These are phyloP conservation scores for Alternaria gaisen DNA, from an alignment of 2,329 filamentous ascomycete species.

Conservation along the genomic window DNA sequence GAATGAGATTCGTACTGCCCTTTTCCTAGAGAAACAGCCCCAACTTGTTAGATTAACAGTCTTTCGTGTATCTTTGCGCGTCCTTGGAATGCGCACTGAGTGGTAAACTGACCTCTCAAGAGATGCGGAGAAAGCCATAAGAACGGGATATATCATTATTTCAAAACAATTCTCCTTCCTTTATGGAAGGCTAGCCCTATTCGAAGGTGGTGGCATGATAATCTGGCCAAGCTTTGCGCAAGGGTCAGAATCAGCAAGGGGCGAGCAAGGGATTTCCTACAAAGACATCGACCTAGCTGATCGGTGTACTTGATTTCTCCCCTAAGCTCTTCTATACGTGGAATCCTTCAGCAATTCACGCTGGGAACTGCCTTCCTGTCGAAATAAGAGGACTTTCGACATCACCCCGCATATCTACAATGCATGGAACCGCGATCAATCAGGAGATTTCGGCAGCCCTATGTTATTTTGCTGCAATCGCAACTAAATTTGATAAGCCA, in stretches of 20 bases:
- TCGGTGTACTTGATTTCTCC: background rate
- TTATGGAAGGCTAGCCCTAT: background rate
- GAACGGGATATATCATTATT: background rate
- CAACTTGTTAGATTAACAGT: background rate
- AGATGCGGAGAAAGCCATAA: background rate
- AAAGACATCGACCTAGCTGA: background rate
- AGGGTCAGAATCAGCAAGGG: conserved; percentile 3
- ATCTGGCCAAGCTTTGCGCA: conserved; percentile 2
- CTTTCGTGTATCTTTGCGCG: background rate
- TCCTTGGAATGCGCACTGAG: background rate
- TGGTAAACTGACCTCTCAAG: background rate
- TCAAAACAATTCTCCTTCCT: background rate
- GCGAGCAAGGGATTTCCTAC: conserved; percentile 9
- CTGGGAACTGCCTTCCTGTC: background rate
- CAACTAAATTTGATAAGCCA: background rate
- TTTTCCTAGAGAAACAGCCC: background rate
- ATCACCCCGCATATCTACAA: background rate
- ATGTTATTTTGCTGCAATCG: conserved; percentile 2
- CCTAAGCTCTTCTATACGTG: background rate
- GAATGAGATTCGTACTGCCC: background rate
- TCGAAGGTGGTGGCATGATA: background rate
- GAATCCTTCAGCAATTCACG: background rate
- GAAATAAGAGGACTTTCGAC: background rate
- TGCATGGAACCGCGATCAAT: background rate
- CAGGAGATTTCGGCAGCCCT: conserved; percentile 3